Evolutionary conservation across 1,284 basidiomycete species (phyloP), one percentile per base, ranked within the genome.

Genomic region (Schizopora paradoxa): DNA sequence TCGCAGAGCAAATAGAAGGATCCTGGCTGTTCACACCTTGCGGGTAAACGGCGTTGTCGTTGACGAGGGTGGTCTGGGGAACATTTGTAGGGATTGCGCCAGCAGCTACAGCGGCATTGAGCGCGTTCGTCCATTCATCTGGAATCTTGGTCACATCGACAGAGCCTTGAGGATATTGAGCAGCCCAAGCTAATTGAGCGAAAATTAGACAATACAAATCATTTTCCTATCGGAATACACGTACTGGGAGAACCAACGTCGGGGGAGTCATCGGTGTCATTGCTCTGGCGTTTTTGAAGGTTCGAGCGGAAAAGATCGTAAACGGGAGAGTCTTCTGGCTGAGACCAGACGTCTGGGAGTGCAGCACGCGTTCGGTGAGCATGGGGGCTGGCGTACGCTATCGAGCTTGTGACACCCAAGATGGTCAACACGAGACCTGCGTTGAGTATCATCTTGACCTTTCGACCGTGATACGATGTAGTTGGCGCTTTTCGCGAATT

Each of bases 11-110:
- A 48, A 88, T 67, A 5, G 65, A 54, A 3, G 64, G 57, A 39
- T 73, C 62, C 41, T 56, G 66, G 5, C 83, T 79, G 56, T 84
- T 69, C 33, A 65, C 56, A 16, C 74, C 74, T 8, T 55, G 21
- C 5, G 79, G 76, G 54, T 86, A 85, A 0, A 64, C 65, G 0
- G 84, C 76, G 1, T 63, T 58, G 36, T 64, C 59, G 27, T 63
- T 64, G 0, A 51, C 49, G 45, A 63, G 63, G n/a, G 67, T 70
- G 4, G 80, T 66, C 36, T 60, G 52, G 8, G 84, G 79, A 45
- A 88, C 69, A 56, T 79, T 58, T 7, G n/a, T n/a, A 10, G 89
- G 88, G 44, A 91, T 87, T 54, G 76, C 76, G 37, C 84, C 84
- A 4, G 78, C 74, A 16, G 68, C 56, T 28, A 82, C 69, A 34